These are phyloP conservation scores for Breynia disticha DNA, from an alignment of 441 rosid species.

Conservation along the genomic window DNA sequence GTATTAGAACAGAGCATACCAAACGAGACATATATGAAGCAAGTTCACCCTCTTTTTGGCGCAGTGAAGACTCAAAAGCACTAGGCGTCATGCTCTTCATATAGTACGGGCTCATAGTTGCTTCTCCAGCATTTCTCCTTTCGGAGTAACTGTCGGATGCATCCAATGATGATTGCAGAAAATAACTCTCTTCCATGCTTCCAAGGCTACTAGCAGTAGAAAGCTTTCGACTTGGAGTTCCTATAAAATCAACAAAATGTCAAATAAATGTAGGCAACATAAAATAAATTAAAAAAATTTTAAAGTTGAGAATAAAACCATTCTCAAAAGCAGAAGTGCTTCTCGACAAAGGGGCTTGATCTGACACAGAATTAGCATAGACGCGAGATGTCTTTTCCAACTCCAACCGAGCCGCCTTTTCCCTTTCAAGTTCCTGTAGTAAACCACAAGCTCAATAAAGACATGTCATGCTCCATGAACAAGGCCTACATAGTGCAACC, in stretches of 20 bases:
- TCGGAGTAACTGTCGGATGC: constrained; percentile 66
- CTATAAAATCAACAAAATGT: constrained; percentile 32
- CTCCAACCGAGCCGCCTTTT: constrained; percentile 73
- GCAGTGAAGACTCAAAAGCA: constrained; percentile 87
- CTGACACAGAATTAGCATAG: constrained; percentile 43
- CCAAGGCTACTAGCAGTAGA: constrained; percentile 82
- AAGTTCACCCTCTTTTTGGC: constrained; percentile 98
- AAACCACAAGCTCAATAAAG: constrained; percentile 14
- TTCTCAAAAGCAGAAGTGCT: constrained; percentile 58
- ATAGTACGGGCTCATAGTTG: constrained; percentile 61
- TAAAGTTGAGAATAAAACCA: constrained; percentile 31
- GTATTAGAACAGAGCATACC: constrained; percentile 36
- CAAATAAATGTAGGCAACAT: constrained; percentile 5
- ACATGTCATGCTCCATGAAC: not conserved
- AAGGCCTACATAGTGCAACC: not conserved
- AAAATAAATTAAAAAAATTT: constrained; percentile 8
- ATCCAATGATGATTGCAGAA: constrained; percentile 86
- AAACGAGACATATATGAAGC: constrained; percentile 94
- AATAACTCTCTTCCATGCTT: constrained; percentile 96
- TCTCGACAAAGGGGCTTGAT: constrained; percentile 46
- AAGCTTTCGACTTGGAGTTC: constrained; percentile 57
- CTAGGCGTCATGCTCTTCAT: constrained; percentile 89
- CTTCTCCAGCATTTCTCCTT: constrained; percentile 60
- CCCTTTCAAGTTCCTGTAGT: constrained; percentile 78
- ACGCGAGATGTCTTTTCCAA: constrained; percentile 56